Evolutionary conservation across 768 basidiomycete genomes (phyloP), one percentile per base, ranked within the genome.

Genomic region (Cantharellus anzutake): DNA sequence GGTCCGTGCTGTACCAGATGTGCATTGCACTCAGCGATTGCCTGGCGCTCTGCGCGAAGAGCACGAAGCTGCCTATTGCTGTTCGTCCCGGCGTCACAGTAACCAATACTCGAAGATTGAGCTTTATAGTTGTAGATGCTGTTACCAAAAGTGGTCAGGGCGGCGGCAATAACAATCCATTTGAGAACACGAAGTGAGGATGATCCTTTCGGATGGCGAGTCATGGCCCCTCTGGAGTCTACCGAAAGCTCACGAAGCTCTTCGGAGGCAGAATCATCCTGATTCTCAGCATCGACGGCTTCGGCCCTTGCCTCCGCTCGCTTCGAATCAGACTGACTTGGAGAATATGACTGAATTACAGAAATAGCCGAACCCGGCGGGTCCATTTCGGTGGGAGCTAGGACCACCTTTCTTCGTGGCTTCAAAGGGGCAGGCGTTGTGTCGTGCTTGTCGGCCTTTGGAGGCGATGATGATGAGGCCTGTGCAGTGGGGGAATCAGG

Each of bases 51-150:
- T 3, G 70, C 71, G 51, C 76, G 73, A 20, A 81, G 64, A 11
- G 68, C 71, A 60, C 79, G 78, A 56, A 88, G 70, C 2, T 72
- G 71, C 34, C 64, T 68, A 68, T 84, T 91, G 38, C 80, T 83
- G 63, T 74, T 71, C 60, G 69, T 78, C 20, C 78, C 82, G 41
- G 77, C 70, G 63, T 86, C 80, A 66, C 88, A 91, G 69, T 80
- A 91, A 3, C 89, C 88, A 64, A 91, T 80, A 5, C 74, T 68
- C 2, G 81, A 72, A 3, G 87, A 87, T 60, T 5, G 72, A 61
- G 38, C 75, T 62, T 48, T 48, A 48, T 48, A 48, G 29, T 48
- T 11, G 11, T 11, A 11, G 29, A 48, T 3, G 73, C 59, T 61
- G 73, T 60, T 58, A 70, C 64, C 51, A 83, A 29, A n/a, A 80